These are phyloP conservation scores for Verticillium klebahnii DNA, from an alignment of 2,329 filamentous ascomycete genomes.

Conservation along the genomic window DNA sequence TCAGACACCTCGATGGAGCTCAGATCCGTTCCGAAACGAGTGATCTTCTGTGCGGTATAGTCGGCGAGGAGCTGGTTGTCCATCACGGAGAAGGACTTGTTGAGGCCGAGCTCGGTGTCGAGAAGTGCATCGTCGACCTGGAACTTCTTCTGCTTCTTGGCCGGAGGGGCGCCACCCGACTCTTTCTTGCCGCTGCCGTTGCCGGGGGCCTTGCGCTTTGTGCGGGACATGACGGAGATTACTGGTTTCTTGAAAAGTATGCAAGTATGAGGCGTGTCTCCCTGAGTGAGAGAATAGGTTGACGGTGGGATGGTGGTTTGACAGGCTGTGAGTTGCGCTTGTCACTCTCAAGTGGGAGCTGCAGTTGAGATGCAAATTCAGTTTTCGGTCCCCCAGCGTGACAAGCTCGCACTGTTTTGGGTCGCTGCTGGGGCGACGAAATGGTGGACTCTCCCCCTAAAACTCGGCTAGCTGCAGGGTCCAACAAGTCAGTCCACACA, in stretches of 20 bases:
- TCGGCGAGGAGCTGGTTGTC: conserved; percentile 80
- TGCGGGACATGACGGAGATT: background rate
- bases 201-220: background rate
- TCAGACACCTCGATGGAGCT: conserved; percentile 83
- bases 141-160: conserved; percentile 50
- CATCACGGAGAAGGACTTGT: conserved; percentile 76
- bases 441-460: background rate
- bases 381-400: background rate
- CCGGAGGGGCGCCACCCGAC: conserved; percentile 34
- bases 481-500: no score
- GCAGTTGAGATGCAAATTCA: background rate
- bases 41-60: conserved; percentile 74
- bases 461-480: background rate
- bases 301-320: background rate
- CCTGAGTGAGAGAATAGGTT: background rate
- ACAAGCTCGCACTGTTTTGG: background rate
- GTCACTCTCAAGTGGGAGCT: background rate
- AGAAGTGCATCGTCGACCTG: conserved; percentile 51
- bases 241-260: background rate
- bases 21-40: conserved; percentile 72
- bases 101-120: conserved; percentile 69
- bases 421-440: background rate
- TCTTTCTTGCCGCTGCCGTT: conserved; percentile 16
- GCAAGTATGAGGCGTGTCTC: background rate
- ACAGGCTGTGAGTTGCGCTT: background rate